phyloP scores from a whole-genome alignment of 495 filamentous ascomycete species.

The Trichoderma asperelloides region DNA sequence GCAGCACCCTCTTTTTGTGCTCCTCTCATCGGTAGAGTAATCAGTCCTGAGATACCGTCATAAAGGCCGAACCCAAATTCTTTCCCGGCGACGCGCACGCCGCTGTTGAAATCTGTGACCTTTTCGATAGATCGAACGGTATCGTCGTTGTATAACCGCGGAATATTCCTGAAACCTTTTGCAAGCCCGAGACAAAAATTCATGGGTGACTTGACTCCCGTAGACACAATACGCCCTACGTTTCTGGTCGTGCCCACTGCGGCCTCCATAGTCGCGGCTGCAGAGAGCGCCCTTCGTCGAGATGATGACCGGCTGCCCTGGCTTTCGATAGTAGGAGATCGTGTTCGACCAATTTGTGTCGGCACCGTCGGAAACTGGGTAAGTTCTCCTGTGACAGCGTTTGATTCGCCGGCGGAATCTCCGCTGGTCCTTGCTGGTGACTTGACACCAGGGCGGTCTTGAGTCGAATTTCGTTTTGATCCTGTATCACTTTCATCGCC shows the following conservation, averaged over 20 bases:
- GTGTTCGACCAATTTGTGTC: background rate
- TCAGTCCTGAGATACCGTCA: conserved; percentile 62
- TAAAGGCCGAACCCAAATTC: conserved; percentile 60
- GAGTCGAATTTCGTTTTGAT: background rate
- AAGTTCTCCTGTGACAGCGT: background rate
- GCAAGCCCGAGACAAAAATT: conserved; percentile 71
- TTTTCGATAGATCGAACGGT: conserved; percentile 60
- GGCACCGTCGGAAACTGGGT: background rate
- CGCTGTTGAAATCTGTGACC: conserved; percentile 60
- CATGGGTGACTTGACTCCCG: conserved; percentile 66
- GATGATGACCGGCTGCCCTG: conserved; percentile 3
- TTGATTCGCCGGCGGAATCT: background rate
- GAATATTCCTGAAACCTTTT: conserved; percentile 79
- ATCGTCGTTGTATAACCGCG: conserved; percentile 68
- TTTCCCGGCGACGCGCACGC: conserved; percentile 55
- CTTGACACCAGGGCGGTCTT: background rate
- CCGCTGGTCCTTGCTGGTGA: background rate
- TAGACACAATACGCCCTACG: conserved; percentile 56
- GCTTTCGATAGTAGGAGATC: background rate
- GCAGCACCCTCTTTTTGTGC: conserved; percentile 57
- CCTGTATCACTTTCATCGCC: background rate
- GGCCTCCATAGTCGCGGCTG: conserved; percentile 32
- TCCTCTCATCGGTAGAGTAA: conserved; percentile 60
- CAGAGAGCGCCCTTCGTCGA: background rate
- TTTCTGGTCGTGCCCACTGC: conserved; percentile 54